These are phyloP conservation scores for Gentiana dahurica DNA, from an alignment of 257 asterid genomes.

Conservation along the genomic window DNA sequence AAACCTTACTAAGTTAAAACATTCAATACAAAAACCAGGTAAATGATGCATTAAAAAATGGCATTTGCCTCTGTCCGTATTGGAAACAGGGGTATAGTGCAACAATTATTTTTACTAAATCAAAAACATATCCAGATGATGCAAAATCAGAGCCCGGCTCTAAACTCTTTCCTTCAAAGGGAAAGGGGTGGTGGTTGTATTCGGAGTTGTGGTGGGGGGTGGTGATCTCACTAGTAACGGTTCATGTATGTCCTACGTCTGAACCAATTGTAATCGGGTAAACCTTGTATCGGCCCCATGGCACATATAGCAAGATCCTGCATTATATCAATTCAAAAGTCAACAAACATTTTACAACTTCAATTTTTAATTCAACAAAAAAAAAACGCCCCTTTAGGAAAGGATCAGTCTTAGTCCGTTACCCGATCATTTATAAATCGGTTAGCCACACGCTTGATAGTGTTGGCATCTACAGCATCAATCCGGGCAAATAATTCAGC, in stretches of 20 bases:
- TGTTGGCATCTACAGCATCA: slow-evolving; percentile 74
- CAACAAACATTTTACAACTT: not conserved
- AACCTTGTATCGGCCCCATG: slow-evolving; percentile 61
- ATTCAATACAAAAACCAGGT: too few relatives aligned
- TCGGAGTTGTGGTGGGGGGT: not conserved
- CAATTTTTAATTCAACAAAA: not conserved
- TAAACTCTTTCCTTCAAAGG: slow-evolving; percentile 2
- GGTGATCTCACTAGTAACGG: slow-evolving; percentile 54
- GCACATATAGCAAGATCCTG: slow-evolving; percentile 89
- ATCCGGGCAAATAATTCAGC: slow-evolving; percentile 93
- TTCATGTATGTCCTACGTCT: slow-evolving; percentile 98
- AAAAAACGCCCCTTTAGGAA: not conserved
- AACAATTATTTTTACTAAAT: slow-evolving; percentile 26
- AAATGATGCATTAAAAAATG: not conserved
- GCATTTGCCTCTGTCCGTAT: not conserved
- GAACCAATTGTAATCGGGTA: slow-evolving; percentile 99
- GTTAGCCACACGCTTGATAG: slow-evolving; percentile 87
- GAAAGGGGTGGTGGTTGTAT: not conserved
- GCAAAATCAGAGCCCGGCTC: slow-evolving; percentile 5
- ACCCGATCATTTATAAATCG: slow-evolving; percentile 79
- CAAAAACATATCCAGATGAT: slow-evolving; percentile 15
- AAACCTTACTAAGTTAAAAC: too few relatives aligned
- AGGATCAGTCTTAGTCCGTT: slow-evolving; percentile 7
- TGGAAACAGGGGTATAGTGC: slow-evolving; percentile 13
- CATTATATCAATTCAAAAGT: not conserved